Evolutionary conservation across 1,284 basidiomycete genomes (phyloP).

Genomic region (Ceratobasidium sp.): DNA sequence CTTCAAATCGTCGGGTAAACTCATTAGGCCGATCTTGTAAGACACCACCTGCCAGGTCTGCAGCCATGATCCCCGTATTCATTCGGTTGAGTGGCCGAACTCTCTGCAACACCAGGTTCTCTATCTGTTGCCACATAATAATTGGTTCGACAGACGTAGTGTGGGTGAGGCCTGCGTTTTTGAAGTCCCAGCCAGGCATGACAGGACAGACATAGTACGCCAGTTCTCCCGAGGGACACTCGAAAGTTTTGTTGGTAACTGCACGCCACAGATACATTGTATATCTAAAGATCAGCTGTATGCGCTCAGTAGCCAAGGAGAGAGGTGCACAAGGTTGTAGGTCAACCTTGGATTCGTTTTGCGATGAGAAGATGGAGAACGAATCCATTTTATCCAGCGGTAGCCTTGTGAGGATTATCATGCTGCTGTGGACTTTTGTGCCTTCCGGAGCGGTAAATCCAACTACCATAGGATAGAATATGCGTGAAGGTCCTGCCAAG

Average conservation of each 20-base stretch:
- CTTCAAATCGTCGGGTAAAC: constrained; percentile 72
- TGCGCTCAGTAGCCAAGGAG: constrained; percentile 55
- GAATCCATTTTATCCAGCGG: constrained; percentile 64
- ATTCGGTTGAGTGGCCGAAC: constrained; percentile 59
- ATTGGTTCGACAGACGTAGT: constrained; percentile 53
- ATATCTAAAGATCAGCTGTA: constrained; percentile 63
- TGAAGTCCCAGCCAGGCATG: constrained; percentile 39
- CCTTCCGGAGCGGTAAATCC: constrained; percentile 46
- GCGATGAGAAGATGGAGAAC: constrained; percentile 67
- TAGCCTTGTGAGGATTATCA: constrained; percentile 68
- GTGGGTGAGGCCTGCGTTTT: constrained; percentile 44
- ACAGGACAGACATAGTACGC: constrained; percentile 68
- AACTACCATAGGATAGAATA: constrained; percentile 65
- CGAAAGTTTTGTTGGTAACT: constrained; percentile 70
- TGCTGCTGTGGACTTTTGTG: constrained; percentile 57
- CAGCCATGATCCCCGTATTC: constrained; percentile 53
- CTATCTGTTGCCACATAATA: constrained; percentile 71
- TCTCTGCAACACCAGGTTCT: constrained; percentile 59
- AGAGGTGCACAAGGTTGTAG: constrained; percentile 58
- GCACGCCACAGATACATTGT: constrained; percentile 68
- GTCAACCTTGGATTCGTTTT: constrained; percentile 54
- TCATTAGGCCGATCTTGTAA: constrained; percentile 78
- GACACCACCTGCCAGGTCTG: constrained; percentile 64
- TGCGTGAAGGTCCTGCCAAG: constrained; percentile 46
- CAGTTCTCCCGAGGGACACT: constrained; percentile 60